A percentile compares a stretch with the other conserved stretches of the same genome.
Conservation (phyloP, 73 alveolate genomes). For the Tetrahymena borealis region DNA sequence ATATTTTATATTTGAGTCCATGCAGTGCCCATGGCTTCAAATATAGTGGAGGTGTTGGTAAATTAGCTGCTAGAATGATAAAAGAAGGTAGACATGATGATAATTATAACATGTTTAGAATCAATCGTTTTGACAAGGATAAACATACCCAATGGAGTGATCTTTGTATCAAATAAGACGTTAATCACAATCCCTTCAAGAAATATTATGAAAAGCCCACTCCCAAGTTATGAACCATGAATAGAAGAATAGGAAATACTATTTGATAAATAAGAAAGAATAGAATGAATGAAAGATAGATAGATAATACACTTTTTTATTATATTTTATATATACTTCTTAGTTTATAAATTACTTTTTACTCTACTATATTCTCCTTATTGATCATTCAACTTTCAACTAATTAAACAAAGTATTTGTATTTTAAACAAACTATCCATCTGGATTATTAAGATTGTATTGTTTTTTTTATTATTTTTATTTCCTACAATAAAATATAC, state of each 20-base stretch:
- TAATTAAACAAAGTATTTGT: no score
- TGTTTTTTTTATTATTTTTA: no score
- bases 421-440: no score
- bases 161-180: neutral
- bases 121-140: neutral
- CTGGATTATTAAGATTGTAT: no score
- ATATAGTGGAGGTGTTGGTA: neutral
- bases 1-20: neutral
- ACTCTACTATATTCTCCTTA: no score
- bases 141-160: neutral
- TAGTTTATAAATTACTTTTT: no score
- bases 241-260: neutral
- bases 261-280: neutral
- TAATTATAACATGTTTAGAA: neutral
- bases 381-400: no score
- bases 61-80: neutral
- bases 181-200: neutral
- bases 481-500: no score
- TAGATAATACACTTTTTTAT: no score
- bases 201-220: neutral
- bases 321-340: no score
- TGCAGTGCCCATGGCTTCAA: neutral
- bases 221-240: neutral
- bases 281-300: neutral
- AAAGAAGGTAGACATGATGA: neutral